Evolutionary conservation across 257 asterid genomes (phyloP), one percentile per base, ranked within the genome.

Genomic region (Galeopsis tetrahit): DNA sequence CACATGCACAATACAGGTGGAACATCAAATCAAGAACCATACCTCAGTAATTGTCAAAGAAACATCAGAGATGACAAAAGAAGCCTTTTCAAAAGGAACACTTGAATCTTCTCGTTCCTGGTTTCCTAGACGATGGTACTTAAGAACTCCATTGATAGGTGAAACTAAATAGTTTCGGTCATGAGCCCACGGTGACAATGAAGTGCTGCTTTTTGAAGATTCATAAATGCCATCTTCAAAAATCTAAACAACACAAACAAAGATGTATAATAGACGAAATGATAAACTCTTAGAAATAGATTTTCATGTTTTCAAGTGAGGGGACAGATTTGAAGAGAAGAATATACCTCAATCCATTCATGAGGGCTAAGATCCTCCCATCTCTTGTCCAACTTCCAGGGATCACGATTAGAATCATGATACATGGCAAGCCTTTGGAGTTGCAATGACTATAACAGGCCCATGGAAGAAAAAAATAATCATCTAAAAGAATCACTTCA

Each of bases 361-460:
- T 83, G 80, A 65, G 99, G 99, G 81, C 78, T 82, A 79, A 95
- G 93, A 80, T 92, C 96, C 85, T 95, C 99, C 99, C 98, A 95
- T 77, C 80, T 85, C 85, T 95, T 92, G 77, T 87, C 92, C 80
- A 92, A 77, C 82, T 81, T 85, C 99, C 98, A 95, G 44, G 95
- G 96, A 75, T 84, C 95, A 66, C 89, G 82, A 78, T 92, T 80
- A 51, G 95, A 82, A 86, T 95, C 97, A 78, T 95, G 99, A 86
- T 95, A 95, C 84, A 90, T 74, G 36, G 99, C 97, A 80, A 95
- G 97, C 91, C 99, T 86, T 86, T 95, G 93, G 78, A 95, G 99
- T 80, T 90, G 95, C 89, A 95, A 72, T 64, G 96, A 92, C 99
- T 95, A 79, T 56, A 84, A 83, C 21, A 72, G 63, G 66, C 71